Base-by-base conservation (phyloP, 257 asterid genomes). In the Nicotiana noctiflora region DNA sequence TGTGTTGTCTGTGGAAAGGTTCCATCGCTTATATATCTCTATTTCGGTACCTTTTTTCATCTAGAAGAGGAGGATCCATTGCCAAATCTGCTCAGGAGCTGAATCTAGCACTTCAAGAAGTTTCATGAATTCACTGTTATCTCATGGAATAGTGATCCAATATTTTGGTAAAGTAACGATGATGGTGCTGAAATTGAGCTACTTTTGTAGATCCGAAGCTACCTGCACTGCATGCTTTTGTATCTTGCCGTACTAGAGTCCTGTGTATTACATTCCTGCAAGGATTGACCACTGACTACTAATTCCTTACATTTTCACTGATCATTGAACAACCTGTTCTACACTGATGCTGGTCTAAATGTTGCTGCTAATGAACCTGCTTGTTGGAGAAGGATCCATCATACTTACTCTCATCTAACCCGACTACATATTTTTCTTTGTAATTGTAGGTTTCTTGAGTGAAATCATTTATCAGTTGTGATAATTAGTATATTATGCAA, bases 31-130 rank as follows among this genome's bases (percentile, higher is more conserved):
- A 18, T 62, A 27, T 57, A 61, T 59, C 44, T 82, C 65, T 79
- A 63, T 82, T 55, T 44, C 65, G 80, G 2, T 66, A 78, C 55
- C 66, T 77, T 53, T 78, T 10, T 5, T 75, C 82, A 82, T 87
- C 81, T 90, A 96, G 99, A 90, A 88, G 90, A 91, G 98, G 97
- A 56, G 99, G 98, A 64, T 89, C 97, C 32, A 82, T 96, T 81
- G 95, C 99, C 84, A 96, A 92, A 88, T 91, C 89, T 34, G 97
- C 98, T 2, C 93, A 88, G 17, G 99, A 96, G 87, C 90, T 96
- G 84, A 92, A 84, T 87, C 91, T 94, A 75, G 93, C 94, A 10
- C 93, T 96, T 77, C 90, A 96, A 81, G 98, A 94, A 76, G 89
- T 91, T 87, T 91, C 93, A 79, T 92, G 60, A 76, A 90, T 90